phyloP scores from a whole-genome alignment of 768 basidiomycete species.

The Lentinula edodes region DNA sequence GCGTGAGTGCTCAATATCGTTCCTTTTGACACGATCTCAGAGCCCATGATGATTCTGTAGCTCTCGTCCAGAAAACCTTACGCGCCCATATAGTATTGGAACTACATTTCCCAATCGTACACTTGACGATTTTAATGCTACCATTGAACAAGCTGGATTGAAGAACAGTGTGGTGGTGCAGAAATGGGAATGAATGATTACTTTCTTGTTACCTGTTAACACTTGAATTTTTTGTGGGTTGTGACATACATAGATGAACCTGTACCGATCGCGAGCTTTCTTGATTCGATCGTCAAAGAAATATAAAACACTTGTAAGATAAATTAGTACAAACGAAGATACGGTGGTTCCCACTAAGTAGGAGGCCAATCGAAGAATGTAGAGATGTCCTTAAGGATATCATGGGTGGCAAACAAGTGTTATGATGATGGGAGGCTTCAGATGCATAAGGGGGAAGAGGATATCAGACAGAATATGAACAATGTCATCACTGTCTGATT shows the following conservation, averaged over 20 bases:
- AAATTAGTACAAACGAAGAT: too few relatives aligned
- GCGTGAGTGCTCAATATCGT: constrained; percentile 50
- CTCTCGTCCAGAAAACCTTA: constrained; percentile 61
- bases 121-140: constrained; percentile 57
- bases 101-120: constrained; percentile 85
- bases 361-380: too few relatives aligned
- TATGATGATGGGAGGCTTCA: too few relatives aligned
- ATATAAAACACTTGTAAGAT: too few relatives aligned
- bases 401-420: too few relatives aligned
- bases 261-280: too few relatives aligned
- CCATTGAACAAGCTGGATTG: constrained; percentile 69
- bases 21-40: not conserved
- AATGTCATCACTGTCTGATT: not conserved
- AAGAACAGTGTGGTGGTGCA: constrained; percentile 84
- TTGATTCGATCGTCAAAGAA: too few relatives aligned
- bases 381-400: too few relatives aligned
- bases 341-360: too few relatives aligned
- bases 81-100: constrained; percentile 67
- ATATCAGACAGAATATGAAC: not conserved
- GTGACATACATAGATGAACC: too few relatives aligned
- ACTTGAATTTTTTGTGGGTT: too few relatives aligned
- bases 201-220: not conserved
- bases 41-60: constrained; percentile 28
- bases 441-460: too few relatives aligned
- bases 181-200: constrained; percentile 46